These are phyloP conservation scores for Fraxinus ornus DNA, from an alignment of 305 asterid genomes.

Conservation along the genomic window DNA sequence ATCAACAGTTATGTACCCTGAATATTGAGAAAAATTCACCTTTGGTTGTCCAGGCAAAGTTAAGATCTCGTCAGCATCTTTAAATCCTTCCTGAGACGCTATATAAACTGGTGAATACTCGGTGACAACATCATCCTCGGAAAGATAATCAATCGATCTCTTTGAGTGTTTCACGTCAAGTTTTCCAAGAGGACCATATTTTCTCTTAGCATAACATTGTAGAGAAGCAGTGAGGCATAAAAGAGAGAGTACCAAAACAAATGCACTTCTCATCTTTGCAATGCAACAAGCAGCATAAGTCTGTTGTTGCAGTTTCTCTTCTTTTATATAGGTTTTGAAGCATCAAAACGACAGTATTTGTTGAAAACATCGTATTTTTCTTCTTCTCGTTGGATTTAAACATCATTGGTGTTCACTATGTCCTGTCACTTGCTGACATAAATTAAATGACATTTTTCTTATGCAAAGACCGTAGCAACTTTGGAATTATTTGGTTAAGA, in stretches of 20 bases:
- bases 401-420: neutral
- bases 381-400: neutral
- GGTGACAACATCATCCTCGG: neutral
- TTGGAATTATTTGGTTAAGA: neutral
- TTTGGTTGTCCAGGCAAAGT: conserved; percentile 36
- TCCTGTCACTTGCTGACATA: neutral
- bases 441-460: neutral
- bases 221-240: conserved; percentile 6
- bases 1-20: conserved; percentile 41
- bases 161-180: conserved; percentile 9
- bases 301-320: neutral
- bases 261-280: conserved; percentile 9
- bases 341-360: neutral
- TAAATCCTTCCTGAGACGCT: conserved; percentile 22
- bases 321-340: neutral
- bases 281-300: neutral
- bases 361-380: neutral
- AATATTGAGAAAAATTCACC: conserved; percentile 32
- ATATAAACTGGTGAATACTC: neutral
- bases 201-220: conserved; percentile 12
- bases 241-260: conserved; percentile 6
- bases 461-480: neutral
- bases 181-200: conserved; percentile 9
- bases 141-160: neutral
- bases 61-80: conserved; percentile 29